Percentiles rank a stretch among this genome's conserved stretches.
Conservation (phyloP, 805 yeast species). For the Nakazawaea molendinolei region DNA sequence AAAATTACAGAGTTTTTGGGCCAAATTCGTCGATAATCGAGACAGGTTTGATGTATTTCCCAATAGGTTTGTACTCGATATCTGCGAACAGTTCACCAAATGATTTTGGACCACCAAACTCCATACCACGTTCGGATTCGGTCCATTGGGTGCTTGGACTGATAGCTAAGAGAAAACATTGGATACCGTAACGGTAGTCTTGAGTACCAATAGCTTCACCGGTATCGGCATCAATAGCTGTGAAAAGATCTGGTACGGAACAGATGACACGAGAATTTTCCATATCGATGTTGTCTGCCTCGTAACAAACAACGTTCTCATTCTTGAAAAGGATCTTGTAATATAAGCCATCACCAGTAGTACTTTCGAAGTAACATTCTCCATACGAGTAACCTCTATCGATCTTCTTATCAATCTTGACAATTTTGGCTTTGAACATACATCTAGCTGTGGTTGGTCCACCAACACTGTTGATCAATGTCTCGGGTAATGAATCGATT, state of each 20-base stretch:
- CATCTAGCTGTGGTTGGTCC: constrained; percentile 24
- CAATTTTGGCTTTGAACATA: constrained; percentile 29
- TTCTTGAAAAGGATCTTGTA: constrained; percentile 36
- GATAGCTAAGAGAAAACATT: constrained; percentile 32
- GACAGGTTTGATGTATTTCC: constrained; percentile 25
- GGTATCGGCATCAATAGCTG: constrained; percentile 30
- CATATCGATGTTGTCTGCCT: constrained; percentile 17
- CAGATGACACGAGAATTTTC: constrained; percentile 21
- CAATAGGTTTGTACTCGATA: constrained; percentile 30
- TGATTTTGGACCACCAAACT: constrained; percentile 34
- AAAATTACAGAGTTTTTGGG: too few species aligned
- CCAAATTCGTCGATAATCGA: constrained; percentile 29
- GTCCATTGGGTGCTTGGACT: constrained; percentile 29
- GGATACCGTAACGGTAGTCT: constrained; percentile 35
- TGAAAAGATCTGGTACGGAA: constrained; percentile 35
- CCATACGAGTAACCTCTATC: constrained; percentile 33
- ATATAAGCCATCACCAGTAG: constrained; percentile 9
- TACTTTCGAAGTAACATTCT: constrained; percentile 26
- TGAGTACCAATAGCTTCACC: constrained; percentile 41
- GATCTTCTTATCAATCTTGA: constrained; percentile 30
- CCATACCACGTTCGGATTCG: constrained; percentile 26
- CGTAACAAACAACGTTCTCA: constrained; percentile 32
- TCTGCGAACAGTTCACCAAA: constrained; percentile 28
- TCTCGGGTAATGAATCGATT: constrained; percentile 25
- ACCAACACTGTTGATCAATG: constrained; percentile 29